phyloP scores from a whole-genome alignment of 345 rosid genomes.

The Salix arbutifolia region DNA sequence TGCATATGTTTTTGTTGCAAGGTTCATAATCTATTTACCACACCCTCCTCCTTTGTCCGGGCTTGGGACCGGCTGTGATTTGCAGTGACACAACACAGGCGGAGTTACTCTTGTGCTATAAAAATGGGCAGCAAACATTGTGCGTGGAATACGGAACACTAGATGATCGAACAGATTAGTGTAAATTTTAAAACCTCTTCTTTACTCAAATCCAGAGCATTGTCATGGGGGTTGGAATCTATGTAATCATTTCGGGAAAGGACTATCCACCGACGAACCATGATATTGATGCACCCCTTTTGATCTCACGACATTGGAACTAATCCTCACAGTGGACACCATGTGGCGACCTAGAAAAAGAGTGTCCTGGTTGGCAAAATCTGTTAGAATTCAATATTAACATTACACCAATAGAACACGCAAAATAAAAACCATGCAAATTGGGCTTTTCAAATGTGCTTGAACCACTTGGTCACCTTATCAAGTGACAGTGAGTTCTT shows the following conservation, averaged over 20 bases:
- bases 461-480: no score
- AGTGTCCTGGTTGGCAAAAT: no score
- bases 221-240: background rate
- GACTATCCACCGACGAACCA: background rate
- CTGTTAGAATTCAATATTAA: no score
- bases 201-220: background rate
- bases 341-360: no score
- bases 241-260: background rate
- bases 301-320: no score
- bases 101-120: slow-evolving; percentile 35
- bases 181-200: background rate
- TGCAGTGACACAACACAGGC: slow-evolving; percentile 44
- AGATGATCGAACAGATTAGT: background rate
- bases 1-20: background rate
- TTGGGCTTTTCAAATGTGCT: no score
- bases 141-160: background rate
- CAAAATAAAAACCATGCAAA: no score
- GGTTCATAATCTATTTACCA: background rate
- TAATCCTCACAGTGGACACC: no score
- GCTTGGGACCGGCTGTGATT: slow-evolving; percentile 78
- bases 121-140: background rate
- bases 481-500: no score
- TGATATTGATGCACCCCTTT: no score
- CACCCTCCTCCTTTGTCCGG: slow-evolving; percentile 73
- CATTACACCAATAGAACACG: no score